These are phyloP conservation scores for Oryza coarctata DNA, from an alignment of 176 grass and related monocot species.

Conservation along the genomic window DNA sequence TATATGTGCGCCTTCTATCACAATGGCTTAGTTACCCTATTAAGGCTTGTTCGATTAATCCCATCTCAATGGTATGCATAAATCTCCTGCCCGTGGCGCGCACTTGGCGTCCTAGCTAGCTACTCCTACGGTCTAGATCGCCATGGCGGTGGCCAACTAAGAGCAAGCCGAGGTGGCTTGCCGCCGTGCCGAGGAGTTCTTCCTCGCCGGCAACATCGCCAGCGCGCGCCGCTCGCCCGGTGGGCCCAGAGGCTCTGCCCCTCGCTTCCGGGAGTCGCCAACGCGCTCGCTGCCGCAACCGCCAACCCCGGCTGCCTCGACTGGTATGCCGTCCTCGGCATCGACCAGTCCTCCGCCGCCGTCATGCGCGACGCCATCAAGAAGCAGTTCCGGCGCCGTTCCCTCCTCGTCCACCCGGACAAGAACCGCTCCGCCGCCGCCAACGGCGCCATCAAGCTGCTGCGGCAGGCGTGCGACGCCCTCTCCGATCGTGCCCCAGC, in stretches of 20 bases:
- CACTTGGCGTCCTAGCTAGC: not conserved
- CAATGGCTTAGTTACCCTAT: no score
- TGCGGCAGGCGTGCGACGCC: not conserved
- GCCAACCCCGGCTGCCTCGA: not conserved
- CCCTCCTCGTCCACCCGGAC: not conserved
- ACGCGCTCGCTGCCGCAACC: slow-evolving; percentile 4
- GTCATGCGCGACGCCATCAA: not conserved
- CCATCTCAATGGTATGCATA: no score
- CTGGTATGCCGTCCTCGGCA: slow-evolving; percentile 37
- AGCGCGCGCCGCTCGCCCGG: slow-evolving; percentile 17
- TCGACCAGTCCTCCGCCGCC: not conserved
- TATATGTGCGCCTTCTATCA: no score
- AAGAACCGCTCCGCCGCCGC: not conserved
- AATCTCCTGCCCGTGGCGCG: not conserved
- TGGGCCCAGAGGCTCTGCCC: slow-evolving; percentile 30
- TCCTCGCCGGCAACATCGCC: slow-evolving; percentile 31
- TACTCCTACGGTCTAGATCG: no score
- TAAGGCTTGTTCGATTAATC: no score
- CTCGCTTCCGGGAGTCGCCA: slow-evolving; percentile 2
- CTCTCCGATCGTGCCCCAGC: not conserved
- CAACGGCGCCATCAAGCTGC: not conserved
- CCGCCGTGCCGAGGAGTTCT: slow-evolving; percentile 35
- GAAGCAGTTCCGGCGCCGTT: not conserved
- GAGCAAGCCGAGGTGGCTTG: slow-evolving; percentile 25
- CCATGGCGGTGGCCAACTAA: not conserved